Evolutionary conservation across 164 flowering plant species (phyloP), one percentile per base, ranked within the genome.

Genomic region (Umbellularia californica): DNA sequence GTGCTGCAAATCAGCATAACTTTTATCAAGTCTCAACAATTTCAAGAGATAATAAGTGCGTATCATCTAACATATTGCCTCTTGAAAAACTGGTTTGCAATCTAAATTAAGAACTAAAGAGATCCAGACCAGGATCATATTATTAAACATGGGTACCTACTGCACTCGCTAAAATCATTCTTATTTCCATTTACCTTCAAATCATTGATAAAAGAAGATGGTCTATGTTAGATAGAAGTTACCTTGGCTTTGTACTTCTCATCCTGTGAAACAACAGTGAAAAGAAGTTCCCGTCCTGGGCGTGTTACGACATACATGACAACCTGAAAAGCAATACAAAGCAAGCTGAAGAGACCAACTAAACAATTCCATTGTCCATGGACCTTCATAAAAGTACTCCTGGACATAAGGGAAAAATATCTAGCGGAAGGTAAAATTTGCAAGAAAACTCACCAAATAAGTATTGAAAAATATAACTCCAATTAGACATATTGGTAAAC

Each of bases 161-260:
- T 55, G 60, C 60, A 55, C 60, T 55, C 2, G 19, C 60, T 55
- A 55, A 55, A 55, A 55, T 19, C 5, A 14, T 7, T 6, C 47
- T 35, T 35, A 35, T 19, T 55, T 55, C 5, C 20, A 55, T 19
- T 55, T 55, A 55, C 1, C 47, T 35, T 55, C 60, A 55, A 19
- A 55, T 55, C 1, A 55, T 55, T 13, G 60, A 55, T 14, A 15
- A 55, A 55, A 30, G 68, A 67, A 67, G 12, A 13, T 28, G 28
- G 50, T 25, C 28, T 19, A 69, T 41, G 24, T 13, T 20, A 14
- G 65, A 58, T 17, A 2, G 22, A 35, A 25, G 28, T 52, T 72
- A 88, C 99, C 95, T 95, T 95, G 5, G 99, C 99, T 83, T 92
- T 95, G 80, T 95, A 95, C 74, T 95, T 95, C 86, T 95, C 99